These are phyloP conservation scores for Trypanosoma platydactyli DNA, from an alignment of 208 protist species.

Conservation along the genomic window DNA sequence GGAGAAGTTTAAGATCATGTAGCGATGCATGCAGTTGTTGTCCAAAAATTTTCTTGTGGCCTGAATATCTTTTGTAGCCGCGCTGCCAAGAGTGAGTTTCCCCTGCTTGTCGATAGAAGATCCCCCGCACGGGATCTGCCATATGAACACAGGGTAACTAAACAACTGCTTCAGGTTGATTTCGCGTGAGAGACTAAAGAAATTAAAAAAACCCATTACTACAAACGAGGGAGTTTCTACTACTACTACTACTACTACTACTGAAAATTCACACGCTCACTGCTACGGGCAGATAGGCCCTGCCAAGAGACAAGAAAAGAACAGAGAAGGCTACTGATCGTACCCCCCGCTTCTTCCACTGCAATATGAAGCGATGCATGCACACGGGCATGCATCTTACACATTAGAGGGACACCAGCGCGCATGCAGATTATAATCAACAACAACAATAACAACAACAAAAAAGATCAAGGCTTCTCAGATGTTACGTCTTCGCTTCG, in stretches of 20 bases:
- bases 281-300: too few species aligned
- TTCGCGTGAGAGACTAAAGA: slow-evolving; percentile 37
- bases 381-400: too few species aligned
- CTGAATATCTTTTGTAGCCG: slow-evolving; percentile 49
- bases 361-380: too few species aligned
- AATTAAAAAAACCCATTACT: slow-evolving; percentile 46
- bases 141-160: slow-evolving; percentile 73
- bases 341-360: too few species aligned
- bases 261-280: too few species aligned
- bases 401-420: too few species aligned
- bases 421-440: too few species aligned
- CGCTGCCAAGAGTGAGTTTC: slow-evolving; percentile 39
- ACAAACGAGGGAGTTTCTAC: not conserved
- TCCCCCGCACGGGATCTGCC: slow-evolving; percentile 69
- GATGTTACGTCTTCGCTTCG: slow-evolving; percentile 11
- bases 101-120: slow-evolving; percentile 44
- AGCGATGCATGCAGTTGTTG: slow-evolving; percentile 43
- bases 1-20: slow-evolving; percentile 84
- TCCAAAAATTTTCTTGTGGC: slow-evolving; percentile 49
- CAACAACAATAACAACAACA: too few species aligned
- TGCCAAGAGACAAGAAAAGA: too few species aligned
- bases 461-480: not conserved
- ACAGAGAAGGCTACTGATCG: too few species aligned
- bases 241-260: not conserved
- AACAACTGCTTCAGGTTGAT: slow-evolving; percentile 41